Conservation (phyloP, 2,329 filamentous ascomycete genomes). For the Stagonosporopsis chrysanthemi region DNA sequence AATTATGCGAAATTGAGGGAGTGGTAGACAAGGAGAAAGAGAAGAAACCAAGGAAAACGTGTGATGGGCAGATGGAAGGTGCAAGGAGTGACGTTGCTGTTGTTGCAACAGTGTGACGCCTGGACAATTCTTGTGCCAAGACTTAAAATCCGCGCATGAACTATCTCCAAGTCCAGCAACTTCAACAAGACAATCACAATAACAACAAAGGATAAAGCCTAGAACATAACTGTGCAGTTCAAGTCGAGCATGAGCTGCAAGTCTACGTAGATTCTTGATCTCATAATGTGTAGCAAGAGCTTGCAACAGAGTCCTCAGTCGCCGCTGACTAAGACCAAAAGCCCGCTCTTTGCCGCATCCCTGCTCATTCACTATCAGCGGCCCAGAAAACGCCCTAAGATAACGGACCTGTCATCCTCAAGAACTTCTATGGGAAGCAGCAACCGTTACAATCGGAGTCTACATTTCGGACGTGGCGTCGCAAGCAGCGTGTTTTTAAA, state of each 20-base stretch:
- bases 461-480: background rate
- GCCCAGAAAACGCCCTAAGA: constrained; percentile 25
- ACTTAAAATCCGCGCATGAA: constrained; percentile 7
- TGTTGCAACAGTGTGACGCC: constrained; percentile 25
- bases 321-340: background rate
- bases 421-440: too few species aligned
- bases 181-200: background rate
- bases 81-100: constrained; percentile 36
- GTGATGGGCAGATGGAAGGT: constrained; percentile 11
- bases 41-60: constrained; percentile 9
- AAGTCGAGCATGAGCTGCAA: background rate
- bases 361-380: constrained; percentile 24
- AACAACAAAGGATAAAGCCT: background rate
- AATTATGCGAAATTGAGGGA: background rate
- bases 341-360: constrained; percentile 17
- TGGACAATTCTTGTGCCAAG: constrained; percentile 44
- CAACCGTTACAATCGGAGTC: background rate
- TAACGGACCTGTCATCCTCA: constrained; percentile 4
- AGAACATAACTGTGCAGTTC: background rate
- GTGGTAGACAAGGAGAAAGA: background rate
- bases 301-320: background rate
- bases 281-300: background rate
- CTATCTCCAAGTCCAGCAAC: background rate
- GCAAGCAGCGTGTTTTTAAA: background rate
- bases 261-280: background rate